A percentile compares a stretch with the other conserved stretches of the same genome.
phyloP scores from a whole-genome alignment of 306 rosid genomes.

The Begonia peltatifolia region DNA sequence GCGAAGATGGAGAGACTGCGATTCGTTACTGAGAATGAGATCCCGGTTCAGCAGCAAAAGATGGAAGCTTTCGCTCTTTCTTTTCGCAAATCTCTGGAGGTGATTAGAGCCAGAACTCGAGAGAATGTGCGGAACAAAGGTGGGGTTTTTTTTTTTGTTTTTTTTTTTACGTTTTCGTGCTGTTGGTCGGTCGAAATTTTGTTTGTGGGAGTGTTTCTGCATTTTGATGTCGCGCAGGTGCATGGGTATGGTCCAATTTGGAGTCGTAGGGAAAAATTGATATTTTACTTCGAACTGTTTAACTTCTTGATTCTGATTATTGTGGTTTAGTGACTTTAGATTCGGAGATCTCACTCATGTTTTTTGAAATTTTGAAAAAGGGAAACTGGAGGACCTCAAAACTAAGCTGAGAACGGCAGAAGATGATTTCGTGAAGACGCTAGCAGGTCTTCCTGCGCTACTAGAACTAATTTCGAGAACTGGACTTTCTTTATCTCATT shows the following conservation, averaged over 20 bases:
- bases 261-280: too few species aligned
- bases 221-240: too few species aligned
- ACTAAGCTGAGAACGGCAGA: constrained; percentile 53
- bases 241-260: too few species aligned
- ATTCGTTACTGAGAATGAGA: constrained; percentile 27
- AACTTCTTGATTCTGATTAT: not conserved
- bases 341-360: too few species aligned
- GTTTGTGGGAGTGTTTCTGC: not conserved
- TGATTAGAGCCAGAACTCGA: constrained; percentile 17
- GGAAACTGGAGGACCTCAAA: constrained; percentile 35
- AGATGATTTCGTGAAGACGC: constrained; percentile 70
- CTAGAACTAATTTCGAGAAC: not conserved
- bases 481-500: too few species aligned
- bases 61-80: constrained; percentile 26
- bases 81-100: constrained; percentile 23
- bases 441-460: constrained; percentile 35
- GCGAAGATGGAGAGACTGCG: constrained; percentile 28
- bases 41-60: constrained; percentile 23
- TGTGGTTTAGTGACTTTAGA: too few species aligned
- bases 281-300: too few species aligned
- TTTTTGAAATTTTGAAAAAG: constrained; percentile 13
- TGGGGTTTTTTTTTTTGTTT: not conserved
- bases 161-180: not conserved
- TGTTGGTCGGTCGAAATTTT: not conserved
- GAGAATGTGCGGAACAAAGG: constrained; percentile 17